Evolutionary conservation across 768 basidiomycete genomes (phyloP).

Genomic region (Cystobasidium tubakii): DNA sequence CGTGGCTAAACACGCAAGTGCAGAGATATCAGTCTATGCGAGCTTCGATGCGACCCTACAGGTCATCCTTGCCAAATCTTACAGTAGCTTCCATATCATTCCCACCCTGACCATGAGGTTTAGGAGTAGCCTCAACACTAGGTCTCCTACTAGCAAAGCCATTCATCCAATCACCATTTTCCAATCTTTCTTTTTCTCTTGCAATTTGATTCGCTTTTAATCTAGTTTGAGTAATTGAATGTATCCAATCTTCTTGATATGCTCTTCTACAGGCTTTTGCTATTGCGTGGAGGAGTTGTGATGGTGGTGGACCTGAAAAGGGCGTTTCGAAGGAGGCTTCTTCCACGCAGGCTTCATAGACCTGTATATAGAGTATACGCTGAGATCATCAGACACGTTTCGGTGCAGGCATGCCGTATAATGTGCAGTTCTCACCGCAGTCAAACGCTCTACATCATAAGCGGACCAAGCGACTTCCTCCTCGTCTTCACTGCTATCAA

Average conservation of each 20-base stretch:
- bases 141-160: slow-evolving; percentile 3
- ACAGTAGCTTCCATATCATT: background rate
- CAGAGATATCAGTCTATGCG: background rate
- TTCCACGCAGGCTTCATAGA: slow-evolving; percentile 15
- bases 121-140: slow-evolving; percentile 22
- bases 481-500: background rate
- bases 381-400: too few relatives aligned
- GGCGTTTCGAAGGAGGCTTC: slow-evolving; percentile 14
- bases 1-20: background rate
- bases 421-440: background rate
- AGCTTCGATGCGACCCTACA: too few relatives aligned
- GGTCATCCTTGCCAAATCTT: too few relatives aligned
- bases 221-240: slow-evolving; percentile 11
- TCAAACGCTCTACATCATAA: background rate
- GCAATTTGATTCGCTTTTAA: background rate
- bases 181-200: slow-evolving; percentile 9
- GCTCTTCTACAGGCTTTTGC: slow-evolving; percentile 10
- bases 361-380: background rate
- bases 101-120: slow-evolving; percentile 6
- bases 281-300: slow-evolving; percentile 8
- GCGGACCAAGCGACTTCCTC: background rate
- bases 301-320: slow-evolving; percentile 3
- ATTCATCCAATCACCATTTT: slow-evolving; percentile 4
- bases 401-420: too few relatives aligned
- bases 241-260: background rate